Evolutionary conservation across 2,329 filamentous ascomycete genomes (phyloP), one percentile per base, ranked within the genome.

Genomic region (Colletotrichum spaethianum): DNA sequence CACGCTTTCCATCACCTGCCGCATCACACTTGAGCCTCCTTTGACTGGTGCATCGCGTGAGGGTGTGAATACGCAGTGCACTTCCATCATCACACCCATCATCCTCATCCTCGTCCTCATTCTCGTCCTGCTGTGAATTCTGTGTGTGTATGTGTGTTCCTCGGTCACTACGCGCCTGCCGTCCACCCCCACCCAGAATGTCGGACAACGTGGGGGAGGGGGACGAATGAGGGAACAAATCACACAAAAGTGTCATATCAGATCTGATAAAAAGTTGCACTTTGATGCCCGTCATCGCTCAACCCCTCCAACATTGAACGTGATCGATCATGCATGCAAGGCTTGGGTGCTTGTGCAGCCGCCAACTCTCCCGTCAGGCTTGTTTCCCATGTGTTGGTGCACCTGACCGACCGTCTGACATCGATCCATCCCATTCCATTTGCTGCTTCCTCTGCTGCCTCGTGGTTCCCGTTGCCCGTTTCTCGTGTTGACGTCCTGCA

Each of bases 291-390:
- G 56, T 62, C 68, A 67, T 62, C 56, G 40, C 26, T 23, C 20
- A 62, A 55, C 33, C 28, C 31, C 42, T 6, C 44, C 44, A 11
- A 26, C 5, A 28, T 18, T 36, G 53, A 71, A 71, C 56, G 57
- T 71, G 68, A 71, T 71, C 68, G 38, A 31, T n/a, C 50, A 36
- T 68, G 68, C 68, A 71, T 71, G 68, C 68, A 67, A 60, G 26
- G 63, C 46, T 23, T 61, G 3, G 38, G 16, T 38, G 46, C n/a
- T 12, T 36, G 20, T 63, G 44, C 44, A 26, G 8, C 38, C 12
- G 6, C 31, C 9, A 33, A 44, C 38, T 11, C 18, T 26, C 38
- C 26, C 26, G 8, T 44, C 56, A 31, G 23, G 53, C 26, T 36
- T 16, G 7, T 46, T 31, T 40, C n/a, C 42, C 14, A 46, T 28